Conservation (phyloP, 139 green algal species). For the Raphidocelis subcapitata region DNA sequence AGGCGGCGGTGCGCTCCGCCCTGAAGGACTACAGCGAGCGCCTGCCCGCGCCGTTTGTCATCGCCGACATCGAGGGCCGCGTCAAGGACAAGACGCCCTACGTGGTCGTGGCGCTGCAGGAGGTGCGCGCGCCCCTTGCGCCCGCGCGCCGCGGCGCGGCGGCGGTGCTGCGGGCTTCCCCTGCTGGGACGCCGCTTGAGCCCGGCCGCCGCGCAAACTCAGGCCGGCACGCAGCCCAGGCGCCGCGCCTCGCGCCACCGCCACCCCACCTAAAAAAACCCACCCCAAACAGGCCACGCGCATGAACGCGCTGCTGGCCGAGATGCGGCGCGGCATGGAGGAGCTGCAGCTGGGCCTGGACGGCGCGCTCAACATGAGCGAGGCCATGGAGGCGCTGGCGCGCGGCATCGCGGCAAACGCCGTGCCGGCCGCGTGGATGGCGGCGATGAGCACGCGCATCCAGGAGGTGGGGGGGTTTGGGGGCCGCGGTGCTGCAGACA, state of each 20-base stretch:
- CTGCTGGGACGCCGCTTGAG: no score
- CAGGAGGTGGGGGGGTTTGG: no score
- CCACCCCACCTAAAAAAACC: no score
- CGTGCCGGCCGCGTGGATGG: conserved; percentile 65
- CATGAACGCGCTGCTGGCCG: conserved; percentile 78
- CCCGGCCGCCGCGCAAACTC: no score
- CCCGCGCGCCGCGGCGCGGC: no score
- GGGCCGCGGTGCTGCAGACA: no score
- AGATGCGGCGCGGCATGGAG: conserved; percentile 82
- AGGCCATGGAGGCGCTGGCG: conserved; percentile 79
- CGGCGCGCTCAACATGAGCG: conserved; percentile 85
- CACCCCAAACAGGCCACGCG: conserved; percentile 63
- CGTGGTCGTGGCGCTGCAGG: conserved; percentile 74
- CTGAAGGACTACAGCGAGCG: conserved; percentile 66
- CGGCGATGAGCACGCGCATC: conserved; percentile 75
- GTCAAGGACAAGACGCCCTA: conserved; percentile 83
- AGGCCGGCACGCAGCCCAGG: no score
- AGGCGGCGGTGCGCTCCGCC: conserved; percentile 53
- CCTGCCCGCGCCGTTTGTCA: conserved; percentile 76
- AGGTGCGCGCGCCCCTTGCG: conserved; percentile 22
- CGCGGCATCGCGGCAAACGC: conserved; percentile 70
- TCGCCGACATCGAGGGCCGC: conserved; percentile 81
- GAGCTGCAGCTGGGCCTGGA: conserved; percentile 85
- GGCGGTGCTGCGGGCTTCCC: neutral
- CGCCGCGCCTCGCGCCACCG: no score